phyloP scores from a whole-genome alignment of 73 alveolate species.

The Blepharisma japonicum region DNA sequence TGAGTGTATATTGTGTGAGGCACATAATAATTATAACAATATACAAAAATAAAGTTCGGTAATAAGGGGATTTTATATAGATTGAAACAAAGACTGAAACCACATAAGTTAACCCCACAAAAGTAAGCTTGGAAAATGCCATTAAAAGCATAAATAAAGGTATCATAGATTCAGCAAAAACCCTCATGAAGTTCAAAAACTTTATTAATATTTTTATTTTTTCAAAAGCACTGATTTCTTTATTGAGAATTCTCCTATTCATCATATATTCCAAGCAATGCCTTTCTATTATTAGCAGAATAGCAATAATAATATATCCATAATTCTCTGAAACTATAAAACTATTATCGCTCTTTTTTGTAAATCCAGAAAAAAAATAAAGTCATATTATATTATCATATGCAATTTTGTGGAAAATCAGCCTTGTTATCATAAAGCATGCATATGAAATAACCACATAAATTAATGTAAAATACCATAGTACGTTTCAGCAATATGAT shows the following conservation, averaged over 20 bases:
- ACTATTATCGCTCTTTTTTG: neutral
- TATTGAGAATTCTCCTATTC: neutral
- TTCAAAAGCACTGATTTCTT: too few relatives aligned
- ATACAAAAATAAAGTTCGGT: neutral
- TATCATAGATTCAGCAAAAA: constrained; percentile 17
- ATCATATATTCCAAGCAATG: constrained; percentile 12
- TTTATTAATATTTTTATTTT: neutral
- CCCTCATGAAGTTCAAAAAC: neutral
- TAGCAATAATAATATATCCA: constrained; percentile 11
- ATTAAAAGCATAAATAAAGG: constrained; percentile 5
- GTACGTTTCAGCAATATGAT: neutral
- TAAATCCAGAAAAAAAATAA: constrained; percentile 8
- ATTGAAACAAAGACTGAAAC: neutral
- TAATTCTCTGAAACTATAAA: neutral
- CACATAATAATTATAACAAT: neutral
- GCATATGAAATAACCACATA: neutral
- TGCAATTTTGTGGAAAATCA: neutral
- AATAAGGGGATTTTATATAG: neutral
- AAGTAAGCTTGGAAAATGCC: constrained; percentile 25
- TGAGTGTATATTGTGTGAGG: neutral
- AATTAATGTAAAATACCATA: neutral
- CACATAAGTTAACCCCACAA: neutral
- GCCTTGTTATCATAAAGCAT: neutral
- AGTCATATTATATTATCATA: constrained; percentile 9
- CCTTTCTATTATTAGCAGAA: constrained; percentile 9